phyloP scores from a whole-genome alignment of 805 yeast genomes.

The Nakazawaea wickerhamii region DNA sequence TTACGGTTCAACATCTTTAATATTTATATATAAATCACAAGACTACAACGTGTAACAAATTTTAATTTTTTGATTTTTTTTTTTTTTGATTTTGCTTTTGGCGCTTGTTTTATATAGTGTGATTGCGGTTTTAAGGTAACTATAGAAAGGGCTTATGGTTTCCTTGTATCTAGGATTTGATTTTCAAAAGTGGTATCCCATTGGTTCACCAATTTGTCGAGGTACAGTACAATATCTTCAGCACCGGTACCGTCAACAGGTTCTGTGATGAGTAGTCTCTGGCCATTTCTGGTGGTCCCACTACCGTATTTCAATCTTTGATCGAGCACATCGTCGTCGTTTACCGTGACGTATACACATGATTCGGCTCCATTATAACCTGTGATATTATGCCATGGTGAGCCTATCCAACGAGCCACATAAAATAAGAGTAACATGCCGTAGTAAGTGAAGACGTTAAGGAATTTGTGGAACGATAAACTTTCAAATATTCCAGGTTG shows the following conservation, averaged over 20 bases:
- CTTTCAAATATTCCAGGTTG: slow-evolving; percentile 95
- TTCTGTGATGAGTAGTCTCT: slow-evolving; percentile 51
- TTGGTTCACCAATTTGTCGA: slow-evolving; percentile 48
- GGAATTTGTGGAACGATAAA: slow-evolving; percentile 67
- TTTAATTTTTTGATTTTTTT: slow-evolving; percentile 4
- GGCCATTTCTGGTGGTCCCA: slow-evolving; percentile 59
- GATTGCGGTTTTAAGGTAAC: too few species aligned
- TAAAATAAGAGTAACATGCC: slow-evolving; percentile 86
- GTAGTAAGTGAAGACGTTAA: slow-evolving; percentile 73
- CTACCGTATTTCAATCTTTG: slow-evolving; percentile 68
- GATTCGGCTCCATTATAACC: slow-evolving; percentile 92
- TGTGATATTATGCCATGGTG: slow-evolving; percentile 82
- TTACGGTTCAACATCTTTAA: slow-evolving; percentile 22
- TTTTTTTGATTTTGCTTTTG: neutral
- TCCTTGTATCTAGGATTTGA: slow-evolving; percentile 58
- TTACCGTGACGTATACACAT: slow-evolving; percentile 59
- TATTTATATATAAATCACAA: neutral
- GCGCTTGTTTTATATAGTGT: too few species aligned
- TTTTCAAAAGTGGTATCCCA: slow-evolving; percentile 76
- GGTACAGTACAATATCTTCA: slow-evolving; percentile 58
- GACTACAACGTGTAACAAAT: neutral
- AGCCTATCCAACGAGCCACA: slow-evolving; percentile 74
- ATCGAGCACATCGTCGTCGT: slow-evolving; percentile 32
- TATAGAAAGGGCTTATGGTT: too few species aligned
- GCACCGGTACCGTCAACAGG: slow-evolving; percentile 62